Conservation (phyloP, 2,329 filamentous ascomycete genomes). For the Corinectria fuckeliana region DNA sequence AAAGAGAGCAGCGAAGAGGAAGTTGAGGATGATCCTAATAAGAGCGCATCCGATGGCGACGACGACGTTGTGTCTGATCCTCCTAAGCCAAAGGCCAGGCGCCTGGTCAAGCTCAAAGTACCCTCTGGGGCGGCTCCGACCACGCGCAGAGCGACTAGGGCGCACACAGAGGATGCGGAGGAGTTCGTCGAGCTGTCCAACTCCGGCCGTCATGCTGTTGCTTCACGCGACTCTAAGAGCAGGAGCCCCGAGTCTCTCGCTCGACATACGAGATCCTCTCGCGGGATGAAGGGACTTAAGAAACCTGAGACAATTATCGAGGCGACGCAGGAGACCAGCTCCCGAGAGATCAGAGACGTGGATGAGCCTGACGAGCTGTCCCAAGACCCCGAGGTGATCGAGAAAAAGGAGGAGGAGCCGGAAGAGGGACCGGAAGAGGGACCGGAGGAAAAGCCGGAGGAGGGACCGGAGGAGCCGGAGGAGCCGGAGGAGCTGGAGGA, state of each 20-base stretch:
- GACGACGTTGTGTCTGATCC: conserved; percentile 34
- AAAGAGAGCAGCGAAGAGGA: conserved; percentile 54
- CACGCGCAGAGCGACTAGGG: conserved; percentile 58
- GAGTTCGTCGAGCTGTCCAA: conserved; percentile 64
- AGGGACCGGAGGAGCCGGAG: conserved; percentile 14
- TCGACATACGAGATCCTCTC: conserved; percentile 52
- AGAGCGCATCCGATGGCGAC: conserved; percentile 39
- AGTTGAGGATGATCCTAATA: conserved; percentile 40
- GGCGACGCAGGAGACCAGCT: conserved; percentile 59
- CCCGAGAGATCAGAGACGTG: conserved; percentile 43
- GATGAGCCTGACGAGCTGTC: conserved; percentile 49
- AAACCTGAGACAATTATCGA: conserved; percentile 58
- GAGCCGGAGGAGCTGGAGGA: conserved; percentile 27
- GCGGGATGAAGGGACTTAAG: conserved; percentile 59
- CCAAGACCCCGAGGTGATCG: conserved; percentile 38
- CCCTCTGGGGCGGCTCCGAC: conserved; percentile 35
- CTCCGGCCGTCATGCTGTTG: conserved; percentile 64
- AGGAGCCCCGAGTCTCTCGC: conserved; percentile 60
- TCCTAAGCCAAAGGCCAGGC: conserved; percentile 40
- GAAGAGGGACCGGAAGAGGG: conserved; percentile 16
- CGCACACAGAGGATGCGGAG: conserved; percentile 61
- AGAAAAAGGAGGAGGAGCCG: conserved; percentile 41
- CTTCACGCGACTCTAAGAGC: conserved; percentile 58
- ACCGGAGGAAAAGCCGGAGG: background rate
- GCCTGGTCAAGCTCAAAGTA: conserved; percentile 55